Evolutionary conservation across 2,329 filamentous ascomycete genomes (phyloP).

Genomic region (Pseudocercospora ulei): DNA sequence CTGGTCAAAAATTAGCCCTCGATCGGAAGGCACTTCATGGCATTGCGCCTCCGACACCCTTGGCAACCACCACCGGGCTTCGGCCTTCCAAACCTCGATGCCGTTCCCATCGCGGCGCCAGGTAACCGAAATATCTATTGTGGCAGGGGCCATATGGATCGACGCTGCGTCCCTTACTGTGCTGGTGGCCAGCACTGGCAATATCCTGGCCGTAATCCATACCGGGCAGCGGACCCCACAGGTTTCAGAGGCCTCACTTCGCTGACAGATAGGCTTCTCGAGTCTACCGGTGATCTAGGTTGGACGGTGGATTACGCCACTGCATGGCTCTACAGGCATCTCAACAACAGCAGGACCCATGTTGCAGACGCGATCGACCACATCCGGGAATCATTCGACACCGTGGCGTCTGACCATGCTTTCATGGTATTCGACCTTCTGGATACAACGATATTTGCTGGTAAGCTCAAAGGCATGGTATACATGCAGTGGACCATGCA

Average conservation of each 20-base stretch:
- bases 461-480: slow-evolving; percentile 35
- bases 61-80: neutral
- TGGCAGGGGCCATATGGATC: slow-evolving; percentile 5
- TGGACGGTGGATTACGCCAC: slow-evolving; percentile 40
- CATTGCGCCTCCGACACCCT: neutral
- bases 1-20: too few relatives aligned
- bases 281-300: slow-evolving; percentile 29
- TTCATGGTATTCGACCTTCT: slow-evolving; percentile 35
- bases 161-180: neutral
- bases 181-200: neutral
- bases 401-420: slow-evolving; percentile 23
- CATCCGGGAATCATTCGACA: slow-evolving; percentile 14
- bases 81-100: slow-evolving; percentile 8
- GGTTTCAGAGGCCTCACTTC: slow-evolving; percentile 11
- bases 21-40: too few relatives aligned
- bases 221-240: slow-evolving; percentile 7
- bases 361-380: slow-evolving; percentile 27
- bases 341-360: slow-evolving; percentile 27
- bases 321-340: slow-evolving; percentile 34
- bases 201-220: slow-evolving; percentile 6
- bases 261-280: slow-evolving; percentile 23
- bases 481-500: slow-evolving; percentile 31
- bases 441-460: slow-evolving; percentile 34
- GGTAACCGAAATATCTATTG: slow-evolving; percentile 19
- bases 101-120: slow-evolving; percentile 18